Conservation (phyloP, 2,329 filamentous ascomycete species). For the Chaetomiaceae sp. region DNA sequence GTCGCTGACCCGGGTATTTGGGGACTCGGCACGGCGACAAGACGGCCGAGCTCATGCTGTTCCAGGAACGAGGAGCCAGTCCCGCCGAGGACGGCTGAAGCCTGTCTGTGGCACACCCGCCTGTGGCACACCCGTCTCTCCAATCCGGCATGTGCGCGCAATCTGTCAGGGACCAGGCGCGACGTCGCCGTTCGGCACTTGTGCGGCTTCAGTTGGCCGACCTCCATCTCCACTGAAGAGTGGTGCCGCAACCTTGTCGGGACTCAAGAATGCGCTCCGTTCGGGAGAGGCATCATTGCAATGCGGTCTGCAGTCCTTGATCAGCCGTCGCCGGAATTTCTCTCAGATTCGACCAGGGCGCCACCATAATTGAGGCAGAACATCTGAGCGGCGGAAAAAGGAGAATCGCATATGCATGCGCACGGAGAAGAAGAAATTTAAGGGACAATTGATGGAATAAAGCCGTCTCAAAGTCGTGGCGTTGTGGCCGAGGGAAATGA, state of each 20-base stretch:
- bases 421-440: not conserved
- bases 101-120: slow-evolving; percentile 2
- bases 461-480: no score
- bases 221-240: not conserved
- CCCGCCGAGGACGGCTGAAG: slow-evolving; percentile 16
- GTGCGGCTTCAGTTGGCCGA: not conserved
- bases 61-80: slow-evolving; percentile 21
- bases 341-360: not conserved
- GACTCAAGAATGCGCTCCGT: slow-evolving; percentile 2
- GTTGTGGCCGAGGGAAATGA: not conserved
- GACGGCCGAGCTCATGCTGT: slow-evolving; percentile 8
- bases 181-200: not conserved
- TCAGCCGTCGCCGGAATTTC: not conserved
- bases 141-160: slow-evolving; percentile 4
- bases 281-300: not conserved
- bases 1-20: slow-evolving; percentile 23
- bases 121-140: not conserved
- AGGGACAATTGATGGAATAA: not conserved
- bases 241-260: not conserved
- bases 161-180: slow-evolving; percentile 13
- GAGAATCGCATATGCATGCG: not conserved
- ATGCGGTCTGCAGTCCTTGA: not conserved
- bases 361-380: not conserved
- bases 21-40: slow-evolving; percentile 8
- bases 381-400: not conserved